Evolutionary conservation across 257 asterid species (phyloP).

Genomic region (Perilla frutescens): DNA sequence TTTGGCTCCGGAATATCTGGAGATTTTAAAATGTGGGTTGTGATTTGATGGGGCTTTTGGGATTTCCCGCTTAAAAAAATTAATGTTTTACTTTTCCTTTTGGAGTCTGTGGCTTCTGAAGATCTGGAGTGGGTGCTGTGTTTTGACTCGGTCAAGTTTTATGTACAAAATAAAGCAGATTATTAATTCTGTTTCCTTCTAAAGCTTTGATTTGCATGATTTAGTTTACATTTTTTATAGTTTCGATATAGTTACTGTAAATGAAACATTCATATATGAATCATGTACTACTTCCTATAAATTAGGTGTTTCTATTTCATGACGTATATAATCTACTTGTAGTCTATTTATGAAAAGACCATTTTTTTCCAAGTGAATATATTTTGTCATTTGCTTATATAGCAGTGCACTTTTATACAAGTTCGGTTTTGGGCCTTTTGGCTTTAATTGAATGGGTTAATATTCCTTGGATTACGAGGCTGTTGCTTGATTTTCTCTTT

Average conservation of each 20-base stretch:
- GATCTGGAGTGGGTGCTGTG: slow-evolving; percentile 57
- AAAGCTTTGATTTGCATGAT: slow-evolving; percentile 30
- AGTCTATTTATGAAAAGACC: slow-evolving; percentile 32
- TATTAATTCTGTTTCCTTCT: slow-evolving; percentile 28
- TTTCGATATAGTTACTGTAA: slow-evolving; percentile 6
- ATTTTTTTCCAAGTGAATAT: slow-evolving; percentile 31
- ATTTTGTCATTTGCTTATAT: slow-evolving; percentile 27
- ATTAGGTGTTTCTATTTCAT: slow-evolving; percentile 24
- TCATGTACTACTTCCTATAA: slow-evolving; percentile 30
- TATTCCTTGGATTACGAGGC: slow-evolving; percentile 3
- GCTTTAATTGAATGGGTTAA: slow-evolving; percentile 37
- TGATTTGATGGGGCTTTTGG: slow-evolving; percentile 51
- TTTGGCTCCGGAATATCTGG: slow-evolving; percentile 27
- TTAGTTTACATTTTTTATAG: slow-evolving; percentile 15
- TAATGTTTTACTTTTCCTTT: slow-evolving; percentile 39
- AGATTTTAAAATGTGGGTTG: slow-evolving; percentile 28
- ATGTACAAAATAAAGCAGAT: slow-evolving; percentile 23
- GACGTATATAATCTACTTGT: slow-evolving; percentile 25
- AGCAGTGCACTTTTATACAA: slow-evolving; percentile 31
- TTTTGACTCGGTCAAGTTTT: slow-evolving; percentile 63
- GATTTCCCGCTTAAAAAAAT: slow-evolving; percentile 71
- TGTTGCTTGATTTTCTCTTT: slow-evolving; percentile 19
- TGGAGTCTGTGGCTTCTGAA: slow-evolving; percentile 48
- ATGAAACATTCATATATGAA: neutral
- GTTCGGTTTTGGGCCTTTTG: slow-evolving; percentile 43